Evolutionary conservation across 1,284 basidiomycete genomes (phyloP).

Genomic region (Mycena sp.): DNA sequence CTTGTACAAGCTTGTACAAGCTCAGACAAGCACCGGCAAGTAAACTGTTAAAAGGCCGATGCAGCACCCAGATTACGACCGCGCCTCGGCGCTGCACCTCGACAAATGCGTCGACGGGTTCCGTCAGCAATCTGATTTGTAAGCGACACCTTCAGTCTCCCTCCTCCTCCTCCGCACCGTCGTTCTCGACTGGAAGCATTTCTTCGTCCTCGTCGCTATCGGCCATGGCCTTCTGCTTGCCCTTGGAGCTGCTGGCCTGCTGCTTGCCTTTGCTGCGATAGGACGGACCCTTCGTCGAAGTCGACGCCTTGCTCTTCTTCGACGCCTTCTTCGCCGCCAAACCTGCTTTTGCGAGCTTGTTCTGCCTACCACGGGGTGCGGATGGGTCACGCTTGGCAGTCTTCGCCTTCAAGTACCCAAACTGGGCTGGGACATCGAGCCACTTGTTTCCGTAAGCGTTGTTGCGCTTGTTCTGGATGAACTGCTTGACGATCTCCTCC

Average conservation of each 20-base stretch:
- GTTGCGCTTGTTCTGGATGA: conserved; percentile 22
- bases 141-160: not conserved
- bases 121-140: no score
- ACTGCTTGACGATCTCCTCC: conserved; percentile 28
- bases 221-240: not conserved
- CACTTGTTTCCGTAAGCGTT: conserved; percentile 12
- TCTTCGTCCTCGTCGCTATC: not conserved
- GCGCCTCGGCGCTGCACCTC: no score
- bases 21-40: no score
- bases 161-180: not conserved
- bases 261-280: no score
- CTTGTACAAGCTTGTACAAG: no score
- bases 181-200: not conserved
- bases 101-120: no score
- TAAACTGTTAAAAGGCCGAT: no score
- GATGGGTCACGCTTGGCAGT: conserved; percentile 17
- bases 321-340: not conserved
- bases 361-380: not conserved
- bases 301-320: no score
- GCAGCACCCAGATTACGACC: no score
- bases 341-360: not conserved
- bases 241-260: no score
- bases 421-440: conserved; percentile 4
- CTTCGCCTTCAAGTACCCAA: conserved; percentile 10
- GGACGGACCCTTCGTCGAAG: no score